Conservation (phyloP, 176 grass and related monocot species). For the Bromus sterilis region DNA sequence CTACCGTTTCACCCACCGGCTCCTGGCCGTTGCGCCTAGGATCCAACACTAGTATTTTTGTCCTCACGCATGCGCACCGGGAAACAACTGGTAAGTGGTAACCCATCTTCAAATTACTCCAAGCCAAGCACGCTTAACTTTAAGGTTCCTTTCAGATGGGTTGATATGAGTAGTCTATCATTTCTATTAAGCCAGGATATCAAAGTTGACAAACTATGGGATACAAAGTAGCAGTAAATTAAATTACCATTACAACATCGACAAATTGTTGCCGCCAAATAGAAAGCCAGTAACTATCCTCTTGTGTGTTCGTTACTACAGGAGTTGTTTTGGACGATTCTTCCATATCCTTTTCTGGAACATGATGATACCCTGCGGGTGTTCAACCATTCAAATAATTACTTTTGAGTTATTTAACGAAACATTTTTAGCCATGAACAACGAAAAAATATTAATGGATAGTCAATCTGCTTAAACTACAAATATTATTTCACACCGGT, state of each 20-base stretch:
- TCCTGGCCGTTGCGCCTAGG: too few species aligned
- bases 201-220: neutral
- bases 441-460: neutral
- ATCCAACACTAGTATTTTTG: too few species aligned
- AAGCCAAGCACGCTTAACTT: too few species aligned
- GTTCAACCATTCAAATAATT: neutral
- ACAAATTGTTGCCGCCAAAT: slow-evolving; percentile 74
- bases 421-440: neutral
- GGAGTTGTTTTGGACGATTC: slow-evolving; percentile 19
- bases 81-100: too few species aligned
- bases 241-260: slow-evolving; percentile 53
- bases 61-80: too few species aligned
- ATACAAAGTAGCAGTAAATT: neutral
- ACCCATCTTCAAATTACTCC: too few species aligned
- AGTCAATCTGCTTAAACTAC: neutral
- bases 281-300: slow-evolving; percentile 18
- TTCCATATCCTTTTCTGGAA: slow-evolving; percentile 52
- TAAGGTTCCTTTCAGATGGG: too few species aligned
- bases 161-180: too few species aligned
- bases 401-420: neutral
- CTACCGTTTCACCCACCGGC: too few species aligned
- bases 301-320: slow-evolving; percentile 13
- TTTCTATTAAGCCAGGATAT: too few species aligned
- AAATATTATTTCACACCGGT: neutral
- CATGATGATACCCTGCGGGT: slow-evolving; percentile 31